Percentiles rank a stretch among this genome's conserved stretches.
phyloP scores from a whole-genome alignment of 228 moss, liverwort and hornwort genomes.

The Sphagnum magellanicum region DNA sequence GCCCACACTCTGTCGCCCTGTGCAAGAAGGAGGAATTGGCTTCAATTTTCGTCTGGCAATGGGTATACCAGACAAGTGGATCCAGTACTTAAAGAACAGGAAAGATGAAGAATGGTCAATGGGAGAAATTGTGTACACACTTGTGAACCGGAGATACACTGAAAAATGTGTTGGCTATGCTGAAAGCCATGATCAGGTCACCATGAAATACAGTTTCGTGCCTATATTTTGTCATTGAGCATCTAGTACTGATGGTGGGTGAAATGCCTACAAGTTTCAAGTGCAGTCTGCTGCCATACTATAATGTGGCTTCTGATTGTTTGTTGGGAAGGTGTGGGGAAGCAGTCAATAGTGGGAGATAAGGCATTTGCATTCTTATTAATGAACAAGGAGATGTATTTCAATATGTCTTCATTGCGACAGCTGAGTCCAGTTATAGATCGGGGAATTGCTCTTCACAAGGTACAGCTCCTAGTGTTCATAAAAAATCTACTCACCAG shows the following conservation, averaged over 20 bases:
- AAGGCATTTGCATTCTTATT: slow-evolving; percentile 86
- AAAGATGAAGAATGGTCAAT: slow-evolving; percentile 92
- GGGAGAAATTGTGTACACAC: slow-evolving; percentile 78
- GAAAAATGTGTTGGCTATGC: slow-evolving; percentile 88
- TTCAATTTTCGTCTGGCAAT: slow-evolving; percentile 91
- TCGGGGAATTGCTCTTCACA: slow-evolving; percentile 85
- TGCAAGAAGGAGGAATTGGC: slow-evolving; percentile 77
- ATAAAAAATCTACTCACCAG: not conserved
- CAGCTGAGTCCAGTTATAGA: slow-evolving; percentile 66
- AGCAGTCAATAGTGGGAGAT: slow-evolving; percentile 92
- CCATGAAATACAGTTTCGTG: not conserved
- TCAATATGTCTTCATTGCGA: slow-evolving; percentile 67
- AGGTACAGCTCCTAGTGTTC: slow-evolving; percentile 19
- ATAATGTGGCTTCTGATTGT: not conserved
- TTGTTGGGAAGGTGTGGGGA: slow-evolving; percentile 6
- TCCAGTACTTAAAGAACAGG: slow-evolving; percentile 84
- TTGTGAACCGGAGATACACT: slow-evolving; percentile 73
- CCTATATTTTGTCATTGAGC: not conserved
- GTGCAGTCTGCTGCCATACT: not conserved
- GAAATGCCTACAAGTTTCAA: not conserved
- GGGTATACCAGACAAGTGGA: slow-evolving; percentile 98
- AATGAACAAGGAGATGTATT: slow-evolving; percentile 98
- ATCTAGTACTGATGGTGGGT: not conserved
- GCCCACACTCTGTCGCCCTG: slow-evolving; percentile 85
- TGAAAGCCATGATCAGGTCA: slow-evolving; percentile 90